Percentiles rank a stretch among this genome's conserved stretches.
These are phyloP conservation scores for Novymonas esmeraldas DNA, from an alignment of 208 protist genomes.

Conservation along the genomic window DNA sequence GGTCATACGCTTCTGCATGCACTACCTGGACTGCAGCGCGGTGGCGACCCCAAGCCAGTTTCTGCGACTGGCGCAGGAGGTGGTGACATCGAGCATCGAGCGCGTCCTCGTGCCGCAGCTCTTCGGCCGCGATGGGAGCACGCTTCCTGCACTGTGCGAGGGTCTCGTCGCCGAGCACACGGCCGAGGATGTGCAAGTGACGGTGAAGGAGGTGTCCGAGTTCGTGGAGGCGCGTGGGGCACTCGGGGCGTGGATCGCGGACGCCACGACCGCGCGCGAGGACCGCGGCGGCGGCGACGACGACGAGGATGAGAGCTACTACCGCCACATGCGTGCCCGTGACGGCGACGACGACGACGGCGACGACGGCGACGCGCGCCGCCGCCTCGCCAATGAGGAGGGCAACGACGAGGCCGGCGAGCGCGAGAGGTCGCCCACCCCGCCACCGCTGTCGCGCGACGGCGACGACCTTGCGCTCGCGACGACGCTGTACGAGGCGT, in stretches of 20 bases:
- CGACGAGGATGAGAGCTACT: conserved; percentile 20
- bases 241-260: conserved; percentile 36
- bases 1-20: conserved; percentile 74
- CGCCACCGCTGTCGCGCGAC: neutral
- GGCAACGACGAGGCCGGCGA: neutral
- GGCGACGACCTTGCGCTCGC: conserved; percentile 33
- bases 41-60: conserved; percentile 54
- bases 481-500: conserved; percentile 43
- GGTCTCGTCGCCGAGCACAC: conserved; percentile 74
- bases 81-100: conserved; percentile 66
- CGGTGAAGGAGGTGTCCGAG: conserved; percentile 68
- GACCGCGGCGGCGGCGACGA: conserved; percentile 28
- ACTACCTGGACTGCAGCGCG: conserved; percentile 59
- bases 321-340: neutral
- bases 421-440: neutral
- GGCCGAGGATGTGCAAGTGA: conserved; percentile 63
- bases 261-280: conserved; percentile 16
- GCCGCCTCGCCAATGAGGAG: neutral
- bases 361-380: conserved; percentile 9
- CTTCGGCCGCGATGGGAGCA: conserved; percentile 35
- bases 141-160: conserved; percentile 75
- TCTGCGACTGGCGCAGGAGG: conserved; percentile 66
- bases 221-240: conserved; percentile 71
- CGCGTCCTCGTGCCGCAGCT: conserved; percentile 62
- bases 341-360: conserved; percentile 12